These are phyloP conservation scores for Cystobasidium slooffiae DNA, from an alignment of 1,284 basidiomycete species.

Conservation along the genomic window DNA sequence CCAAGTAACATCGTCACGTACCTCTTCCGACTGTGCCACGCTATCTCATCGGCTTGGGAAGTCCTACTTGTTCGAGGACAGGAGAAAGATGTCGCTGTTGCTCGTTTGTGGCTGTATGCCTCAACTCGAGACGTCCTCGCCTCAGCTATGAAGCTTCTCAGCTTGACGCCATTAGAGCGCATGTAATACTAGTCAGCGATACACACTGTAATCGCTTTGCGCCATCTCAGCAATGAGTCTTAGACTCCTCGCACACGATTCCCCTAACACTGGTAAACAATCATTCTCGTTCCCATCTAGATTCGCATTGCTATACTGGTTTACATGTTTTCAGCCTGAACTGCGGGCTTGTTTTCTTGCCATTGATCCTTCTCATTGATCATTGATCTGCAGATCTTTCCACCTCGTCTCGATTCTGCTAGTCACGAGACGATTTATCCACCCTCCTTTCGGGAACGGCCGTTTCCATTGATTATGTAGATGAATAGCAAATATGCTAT, in stretches of 20 bases:
- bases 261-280: no score
- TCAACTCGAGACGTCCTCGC: constrained; percentile 86
- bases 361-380: no score
- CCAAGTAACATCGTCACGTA: constrained; percentile 79
- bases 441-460: constrained; percentile 72
- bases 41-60: constrained; percentile 84
- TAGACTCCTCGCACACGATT: no score
- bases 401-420: constrained; percentile 21
- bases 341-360: no score
- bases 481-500: constrained; percentile 80
- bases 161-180: constrained; percentile 83
- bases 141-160: constrained; percentile 83
- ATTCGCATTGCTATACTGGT: no score
- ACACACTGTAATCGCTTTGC: no score
- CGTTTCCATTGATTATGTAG: constrained; percentile 93
- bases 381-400: constrained; percentile 1
- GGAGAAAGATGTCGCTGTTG: constrained; percentile 70
- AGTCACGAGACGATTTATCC: constrained; percentile 70
- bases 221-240: no score
- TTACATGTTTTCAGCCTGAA: no score
- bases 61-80: constrained; percentile 80
- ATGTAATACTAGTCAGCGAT: constrained; percentile 67
- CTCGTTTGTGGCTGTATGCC: constrained; percentile 89
- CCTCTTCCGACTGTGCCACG: constrained; percentile 61
- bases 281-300: no score